phyloP scores from a whole-genome alignment of 768 basidiomycete species.

The Sarcodon aspratus region DNA sequence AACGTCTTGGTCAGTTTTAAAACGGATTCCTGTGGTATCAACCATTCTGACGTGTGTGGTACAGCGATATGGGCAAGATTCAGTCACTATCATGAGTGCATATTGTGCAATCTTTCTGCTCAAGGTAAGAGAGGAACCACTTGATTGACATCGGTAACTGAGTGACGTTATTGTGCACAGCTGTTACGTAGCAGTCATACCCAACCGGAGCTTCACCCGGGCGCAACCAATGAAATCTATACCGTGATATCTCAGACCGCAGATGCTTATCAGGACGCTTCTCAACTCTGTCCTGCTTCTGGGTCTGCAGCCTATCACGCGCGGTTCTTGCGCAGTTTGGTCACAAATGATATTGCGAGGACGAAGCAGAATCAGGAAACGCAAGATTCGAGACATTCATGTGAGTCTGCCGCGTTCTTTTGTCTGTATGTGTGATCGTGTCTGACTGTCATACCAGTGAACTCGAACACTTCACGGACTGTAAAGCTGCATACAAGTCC shows the following conservation, averaged over 20 bases:
- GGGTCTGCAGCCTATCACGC: slow-evolving; percentile 68
- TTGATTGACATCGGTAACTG: not conserved
- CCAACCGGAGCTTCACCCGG: slow-evolving; percentile 44
- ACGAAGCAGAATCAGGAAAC: too few relatives aligned
- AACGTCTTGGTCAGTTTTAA: slow-evolving; percentile 45
- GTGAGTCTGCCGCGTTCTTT: slow-evolving; percentile 1
- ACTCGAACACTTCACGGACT: too few relatives aligned
- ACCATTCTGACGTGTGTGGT: not conserved
- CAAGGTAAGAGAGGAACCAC: slow-evolving; percentile 34
- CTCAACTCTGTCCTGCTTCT: slow-evolving; percentile 43
- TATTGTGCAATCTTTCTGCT: slow-evolving; percentile 76
- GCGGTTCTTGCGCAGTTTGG: slow-evolving; percentile 64
- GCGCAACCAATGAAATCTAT: slow-evolving; percentile 55
- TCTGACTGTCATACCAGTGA: too few relatives aligned
- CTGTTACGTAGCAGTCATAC: slow-evolving; percentile 58
- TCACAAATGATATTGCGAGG: slow-evolving; percentile 19
- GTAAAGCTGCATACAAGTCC: not conserved
- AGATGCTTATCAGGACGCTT: slow-evolving; percentile 69
- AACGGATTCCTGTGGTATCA: slow-evolving; percentile 5
- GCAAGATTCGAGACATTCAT: not conserved
- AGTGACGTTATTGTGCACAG: slow-evolving; percentile 21
- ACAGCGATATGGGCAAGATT: slow-evolving; percentile 79
- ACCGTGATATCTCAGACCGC: slow-evolving; percentile 56
- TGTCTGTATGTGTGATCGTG: not conserved
- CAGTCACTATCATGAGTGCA: slow-evolving; percentile 77